Evolutionary conservation across 768 basidiomycete genomes (phyloP).

Genomic region (Lactarius quietus): DNA sequence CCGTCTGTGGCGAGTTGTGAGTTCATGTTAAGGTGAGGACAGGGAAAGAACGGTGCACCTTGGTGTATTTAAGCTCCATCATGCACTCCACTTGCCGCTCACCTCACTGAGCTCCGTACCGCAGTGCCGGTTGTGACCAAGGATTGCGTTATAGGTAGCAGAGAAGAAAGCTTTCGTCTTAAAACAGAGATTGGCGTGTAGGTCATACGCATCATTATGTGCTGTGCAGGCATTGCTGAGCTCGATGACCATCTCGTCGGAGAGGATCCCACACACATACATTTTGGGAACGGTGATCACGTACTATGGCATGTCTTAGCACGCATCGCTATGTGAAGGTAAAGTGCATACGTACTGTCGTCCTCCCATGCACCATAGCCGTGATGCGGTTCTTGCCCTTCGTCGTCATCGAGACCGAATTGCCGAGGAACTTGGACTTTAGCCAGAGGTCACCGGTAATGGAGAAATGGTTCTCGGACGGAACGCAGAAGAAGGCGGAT

Average conservation of each 20-base stretch:
- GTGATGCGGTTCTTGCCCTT: conserved; percentile 83
- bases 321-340: too few species aligned
- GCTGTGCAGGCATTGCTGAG: conserved; percentile 87
- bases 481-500: too few species aligned
- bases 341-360: conserved; percentile 51
- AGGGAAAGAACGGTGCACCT: conserved; percentile 43
- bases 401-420: too few species aligned
- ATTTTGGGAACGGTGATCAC: conserved; percentile 97
- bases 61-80: conserved; percentile 77
- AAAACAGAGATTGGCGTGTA: conserved; percentile 86
- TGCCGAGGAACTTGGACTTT: too few species aligned
- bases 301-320: conserved; percentile 63
- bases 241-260: conserved; percentile 94
- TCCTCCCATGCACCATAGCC: conserved; percentile 79
- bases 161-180: conserved; percentile 99
- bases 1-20: conserved; percentile 42
- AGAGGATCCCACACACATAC: conserved; percentile 85
- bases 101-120: conserved; percentile 76
- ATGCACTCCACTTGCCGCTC: conserved; percentile 85
- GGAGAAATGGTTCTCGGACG: too few species aligned
- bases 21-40: too few species aligned
- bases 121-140: conserved; percentile 70
- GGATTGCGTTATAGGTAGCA: conserved; percentile 86
- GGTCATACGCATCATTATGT: conserved; percentile 72
- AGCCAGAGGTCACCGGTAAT: too few species aligned